These are phyloP conservation scores for Aureobasidium sp. DNA, from an alignment of 2,329 filamentous ascomycete genomes.

Conservation along the genomic window DNA sequence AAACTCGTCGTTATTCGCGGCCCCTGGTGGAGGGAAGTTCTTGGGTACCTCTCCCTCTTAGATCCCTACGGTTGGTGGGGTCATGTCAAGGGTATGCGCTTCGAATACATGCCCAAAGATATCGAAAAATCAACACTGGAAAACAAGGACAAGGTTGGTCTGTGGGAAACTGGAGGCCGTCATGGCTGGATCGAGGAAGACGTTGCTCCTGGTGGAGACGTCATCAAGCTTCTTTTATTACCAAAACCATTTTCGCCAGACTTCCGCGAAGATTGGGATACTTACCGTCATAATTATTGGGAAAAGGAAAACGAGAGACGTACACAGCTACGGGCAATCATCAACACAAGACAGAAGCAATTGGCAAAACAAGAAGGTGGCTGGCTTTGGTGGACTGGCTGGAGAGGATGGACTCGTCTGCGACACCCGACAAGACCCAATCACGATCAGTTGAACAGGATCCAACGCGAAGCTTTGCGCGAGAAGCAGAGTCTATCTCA, in stretches of 20 bases:
- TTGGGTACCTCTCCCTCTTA: constrained; percentile 39
- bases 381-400: constrained; percentile 83
- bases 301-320: constrained; percentile 90
- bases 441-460: not conserved
- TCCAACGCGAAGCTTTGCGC: constrained; percentile 8
- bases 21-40: constrained; percentile 69
- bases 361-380: constrained; percentile 61
- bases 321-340: constrained; percentile 59
- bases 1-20: constrained; percentile 87
- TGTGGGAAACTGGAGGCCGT: constrained; percentile 24
- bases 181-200: constrained; percentile 73
- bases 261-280: constrained; percentile 95
- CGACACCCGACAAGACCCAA: constrained; percentile 12
- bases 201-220: constrained; percentile 79
- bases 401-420: constrained; percentile 44
- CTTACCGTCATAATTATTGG: constrained; percentile 93
- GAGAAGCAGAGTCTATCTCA: constrained; percentile 21
- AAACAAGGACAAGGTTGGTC: constrained; percentile 38
- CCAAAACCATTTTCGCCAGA: constrained; percentile 92
- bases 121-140: constrained; percentile 38
- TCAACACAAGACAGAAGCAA: constrained; percentile 60
- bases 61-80: constrained; percentile 24
- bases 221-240: constrained; percentile 80
- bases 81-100: constrained; percentile 25
- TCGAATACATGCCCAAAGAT: constrained; percentile 29